Conservation (phyloP, 2,329 filamentous ascomycete species). For the Trichoderma atrobrunneum region DNA sequence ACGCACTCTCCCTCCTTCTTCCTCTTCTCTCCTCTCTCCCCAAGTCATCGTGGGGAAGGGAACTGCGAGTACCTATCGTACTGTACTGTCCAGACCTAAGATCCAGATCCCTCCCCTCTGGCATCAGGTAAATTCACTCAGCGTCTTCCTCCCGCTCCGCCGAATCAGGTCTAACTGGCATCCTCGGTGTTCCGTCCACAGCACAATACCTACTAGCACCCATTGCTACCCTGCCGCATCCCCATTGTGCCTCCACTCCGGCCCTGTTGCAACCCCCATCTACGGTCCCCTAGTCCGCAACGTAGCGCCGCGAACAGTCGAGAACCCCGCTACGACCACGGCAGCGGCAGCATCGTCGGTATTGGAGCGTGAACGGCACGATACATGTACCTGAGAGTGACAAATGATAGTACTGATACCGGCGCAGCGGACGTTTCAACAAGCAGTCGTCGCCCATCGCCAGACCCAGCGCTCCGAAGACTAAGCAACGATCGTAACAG, state of each 20-base stretch:
- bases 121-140: conserved; percentile 7
- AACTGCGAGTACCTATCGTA: not conserved
- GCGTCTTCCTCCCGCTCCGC: conserved; percentile 3
- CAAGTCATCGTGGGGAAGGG: conserved; percentile 4
- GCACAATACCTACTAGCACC: conserved; percentile 3
- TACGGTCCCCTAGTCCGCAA: conserved; percentile 11
- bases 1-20: not conserved
- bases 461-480: not conserved
- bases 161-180: not conserved
- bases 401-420: conserved; percentile 6
- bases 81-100: not conserved
- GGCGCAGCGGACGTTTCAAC: not conserved
- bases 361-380: conserved; percentile 4
- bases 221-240: conserved; percentile 11
- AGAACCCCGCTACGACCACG: conserved; percentile 18
- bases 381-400: conserved; percentile 1
- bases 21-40: not conserved
- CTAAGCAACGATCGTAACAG: not conserved
- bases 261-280: conserved; percentile 8
- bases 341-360: conserved; percentile 14
- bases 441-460: not conserved
- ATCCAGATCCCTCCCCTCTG: not conserved
- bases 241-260: conserved; percentile 16
- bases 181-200: conserved; percentile 10
- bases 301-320: conserved; percentile 19